Conservation (phyloP, 1,284 basidiomycete genomes). For the Peniophora sp. region DNA sequence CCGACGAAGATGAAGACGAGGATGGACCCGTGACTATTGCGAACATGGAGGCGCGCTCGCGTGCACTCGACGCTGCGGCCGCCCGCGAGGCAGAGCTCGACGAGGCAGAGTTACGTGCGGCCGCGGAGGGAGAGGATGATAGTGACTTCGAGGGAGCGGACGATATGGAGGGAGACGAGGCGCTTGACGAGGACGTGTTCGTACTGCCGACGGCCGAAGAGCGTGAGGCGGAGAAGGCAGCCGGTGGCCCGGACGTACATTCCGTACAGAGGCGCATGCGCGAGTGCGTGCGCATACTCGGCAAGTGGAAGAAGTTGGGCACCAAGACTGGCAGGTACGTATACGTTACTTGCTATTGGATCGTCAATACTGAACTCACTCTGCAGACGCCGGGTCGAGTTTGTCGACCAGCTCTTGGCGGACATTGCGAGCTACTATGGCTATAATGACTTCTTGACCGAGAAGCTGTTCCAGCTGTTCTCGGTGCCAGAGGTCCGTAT, state of each 20-base stretch:
- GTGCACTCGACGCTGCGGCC: constrained; percentile 59
- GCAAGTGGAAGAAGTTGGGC: constrained; percentile 65
- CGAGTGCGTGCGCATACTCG: constrained; percentile 77
- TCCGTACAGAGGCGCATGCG: constrained; percentile 86
- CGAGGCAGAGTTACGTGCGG: constrained; percentile 56
- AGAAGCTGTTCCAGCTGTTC: constrained; percentile 94
- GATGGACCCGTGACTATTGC: constrained; percentile 60
- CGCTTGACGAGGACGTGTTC: constrained; percentile 53
- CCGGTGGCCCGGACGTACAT: constrained; percentile 71
- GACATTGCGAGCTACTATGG: constrained; percentile 96
- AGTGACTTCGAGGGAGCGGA: constrained; percentile 47
- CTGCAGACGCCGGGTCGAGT: constrained; percentile 77
- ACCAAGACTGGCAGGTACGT: constrained; percentile 61
- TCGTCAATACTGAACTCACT: neutral
- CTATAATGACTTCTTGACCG: constrained; percentile 93
- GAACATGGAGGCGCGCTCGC: constrained; percentile 73
- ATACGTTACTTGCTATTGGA: neutral
- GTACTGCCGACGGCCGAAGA: constrained; percentile 79
- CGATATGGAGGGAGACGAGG: constrained; percentile 54
- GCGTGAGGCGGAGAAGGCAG: constrained; percentile 68
- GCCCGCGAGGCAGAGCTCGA: constrained; percentile 65
- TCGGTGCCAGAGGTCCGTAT: constrained; percentile 78
- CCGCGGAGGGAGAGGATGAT: constrained; percentile 31
- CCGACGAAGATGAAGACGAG: constrained; percentile 40
- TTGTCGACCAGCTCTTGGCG: constrained; percentile 79